Percentiles rank a stretch among this genome's conserved stretches.
Conservation (phyloP, 768 basidiomycete genomes). For the Trametes cubensis region DNA sequence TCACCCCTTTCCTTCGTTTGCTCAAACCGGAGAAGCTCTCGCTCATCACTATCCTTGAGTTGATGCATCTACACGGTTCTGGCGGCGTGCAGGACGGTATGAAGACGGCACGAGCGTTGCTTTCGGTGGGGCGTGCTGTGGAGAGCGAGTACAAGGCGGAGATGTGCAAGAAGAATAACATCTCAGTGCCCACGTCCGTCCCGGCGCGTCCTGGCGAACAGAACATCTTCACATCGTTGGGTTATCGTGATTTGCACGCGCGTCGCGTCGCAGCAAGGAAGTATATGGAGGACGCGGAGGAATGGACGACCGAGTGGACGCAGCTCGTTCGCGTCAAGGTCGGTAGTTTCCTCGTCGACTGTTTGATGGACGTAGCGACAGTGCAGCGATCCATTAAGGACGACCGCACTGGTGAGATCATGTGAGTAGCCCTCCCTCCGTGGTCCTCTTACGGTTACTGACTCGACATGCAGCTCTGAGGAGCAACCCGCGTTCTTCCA, state of each 20-base stretch:
- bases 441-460: background rate
- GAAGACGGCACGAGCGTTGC: slow-evolving; percentile 84
- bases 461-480: slow-evolving; percentile 56
- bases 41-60: slow-evolving; percentile 84
- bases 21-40: slow-evolving; percentile 80
- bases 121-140: slow-evolving; percentile 79
- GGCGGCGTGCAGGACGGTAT: slow-evolving; percentile 84
- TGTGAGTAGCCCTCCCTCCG: slow-evolving; percentile 49
- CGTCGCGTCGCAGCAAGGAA: slow-evolving; percentile 68
- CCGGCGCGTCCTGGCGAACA: slow-evolving; percentile 33
- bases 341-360: slow-evolving; percentile 81
- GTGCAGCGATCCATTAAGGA: slow-evolving; percentile 63
- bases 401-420: slow-evolving; percentile 57
- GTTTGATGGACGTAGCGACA: slow-evolving; percentile 81
- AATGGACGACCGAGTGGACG: slow-evolving; percentile 83
- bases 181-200: slow-evolving; percentile 36
- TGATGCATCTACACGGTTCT: slow-evolving; percentile 78
- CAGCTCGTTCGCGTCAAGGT: slow-evolving; percentile 74
- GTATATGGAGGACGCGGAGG: slow-evolving; percentile 65
- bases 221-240: slow-evolving; percentile 59
- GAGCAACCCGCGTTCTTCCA: slow-evolving; percentile 90
- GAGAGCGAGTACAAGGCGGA: slow-evolving; percentile 91
- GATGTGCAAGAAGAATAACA: slow-evolving; percentile 67
- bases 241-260: slow-evolving; percentile 63
- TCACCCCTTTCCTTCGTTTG: slow-evolving; percentile 76